These are phyloP conservation scores for Salisapilia sapeloensis DNA, from an alignment of 352 stramenopile species.

Conservation along the genomic window DNA sequence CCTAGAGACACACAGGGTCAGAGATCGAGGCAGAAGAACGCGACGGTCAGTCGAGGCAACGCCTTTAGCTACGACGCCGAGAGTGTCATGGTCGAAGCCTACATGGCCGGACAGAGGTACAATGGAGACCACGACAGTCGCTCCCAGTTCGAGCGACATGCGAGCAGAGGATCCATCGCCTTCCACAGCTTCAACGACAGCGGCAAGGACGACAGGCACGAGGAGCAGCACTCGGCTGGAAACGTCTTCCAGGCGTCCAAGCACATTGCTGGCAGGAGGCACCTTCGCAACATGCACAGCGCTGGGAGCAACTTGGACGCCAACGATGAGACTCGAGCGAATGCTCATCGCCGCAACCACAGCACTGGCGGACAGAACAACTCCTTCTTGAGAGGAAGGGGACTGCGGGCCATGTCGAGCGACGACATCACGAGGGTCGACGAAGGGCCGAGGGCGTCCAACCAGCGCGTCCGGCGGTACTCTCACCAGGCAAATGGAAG, in stretches of 20 bases:
- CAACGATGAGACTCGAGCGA: too few species aligned
- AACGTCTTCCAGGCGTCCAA: conserved; percentile 51
- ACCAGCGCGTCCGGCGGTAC: conserved; percentile 1
- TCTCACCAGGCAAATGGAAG: too few species aligned
- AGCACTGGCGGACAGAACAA: conserved; percentile 3
- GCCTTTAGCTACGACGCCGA: conserved; percentile 82
- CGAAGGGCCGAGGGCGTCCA: background rate
- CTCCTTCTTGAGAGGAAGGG: too few species aligned
- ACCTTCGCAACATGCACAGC: too few species aligned
- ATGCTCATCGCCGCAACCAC: background rate
- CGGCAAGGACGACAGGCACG: background rate
- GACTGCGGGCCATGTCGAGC: conserved; percentile 4
- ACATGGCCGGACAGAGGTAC: conserved; percentile 67
- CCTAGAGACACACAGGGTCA: too few species aligned
- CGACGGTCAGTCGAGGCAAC: conserved; percentile 36
- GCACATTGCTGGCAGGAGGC: conserved; percentile 25
- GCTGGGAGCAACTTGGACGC: too few species aligned
- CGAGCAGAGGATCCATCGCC: conserved; percentile 65
- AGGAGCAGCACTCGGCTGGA: conserved; percentile 18
- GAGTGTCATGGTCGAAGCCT: conserved; percentile 80
- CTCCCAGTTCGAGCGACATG: conserved; percentile 60
- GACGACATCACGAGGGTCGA: background rate
- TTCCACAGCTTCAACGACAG: conserved; percentile 37
- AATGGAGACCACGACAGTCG: conserved; percentile 22
- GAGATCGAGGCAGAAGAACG: too few species aligned